These are phyloP conservation scores for Lipomyces sp. DNA, from an alignment of 805 yeast genomes.

Conservation along the genomic window DNA sequence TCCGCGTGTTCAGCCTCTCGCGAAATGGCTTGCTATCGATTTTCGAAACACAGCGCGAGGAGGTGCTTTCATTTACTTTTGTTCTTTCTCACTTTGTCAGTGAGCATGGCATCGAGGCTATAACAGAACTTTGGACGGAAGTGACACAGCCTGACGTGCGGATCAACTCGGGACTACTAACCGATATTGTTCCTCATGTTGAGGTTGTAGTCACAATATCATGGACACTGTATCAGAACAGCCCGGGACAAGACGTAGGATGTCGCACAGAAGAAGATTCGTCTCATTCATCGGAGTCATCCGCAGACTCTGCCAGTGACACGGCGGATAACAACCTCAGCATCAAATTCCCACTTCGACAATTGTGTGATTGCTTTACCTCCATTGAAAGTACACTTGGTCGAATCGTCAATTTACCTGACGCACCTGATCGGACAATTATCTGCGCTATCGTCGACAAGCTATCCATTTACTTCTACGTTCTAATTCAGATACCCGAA, in stretches of 20 bases:
- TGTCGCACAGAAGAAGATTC: conserved; percentile 6
- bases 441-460: conserved; percentile 17
- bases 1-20: background rate
- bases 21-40: background rate
- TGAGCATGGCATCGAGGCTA: conserved; percentile 9
- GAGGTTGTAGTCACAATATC: conserved; percentile 7
- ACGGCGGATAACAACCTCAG: background rate
- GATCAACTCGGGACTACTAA: conserved; percentile 4
- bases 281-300: conserved; percentile 3
- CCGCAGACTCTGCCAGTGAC: conserved; percentile 11
- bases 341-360: conserved; percentile 13
- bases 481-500: conserved; percentile 8
- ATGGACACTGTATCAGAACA: conserved; percentile 2
- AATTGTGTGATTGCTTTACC: conserved; percentile 3
- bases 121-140: conserved; percentile 12
- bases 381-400: conserved; percentile 14
- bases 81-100: conserved; percentile 5
- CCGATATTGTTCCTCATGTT: conserved; percentile 12
- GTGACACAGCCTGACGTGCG: background rate
- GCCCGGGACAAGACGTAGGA: background rate
- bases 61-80: background rate
- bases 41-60: conserved; percentile 5
- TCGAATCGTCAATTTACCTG: conserved; percentile 5
- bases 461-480: conserved; percentile 17
- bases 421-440: conserved; percentile 21